Evolutionary conservation across 2,329 filamentous ascomycete genomes (phyloP).

Genomic region (Cryphonectria naterciae): DNA sequence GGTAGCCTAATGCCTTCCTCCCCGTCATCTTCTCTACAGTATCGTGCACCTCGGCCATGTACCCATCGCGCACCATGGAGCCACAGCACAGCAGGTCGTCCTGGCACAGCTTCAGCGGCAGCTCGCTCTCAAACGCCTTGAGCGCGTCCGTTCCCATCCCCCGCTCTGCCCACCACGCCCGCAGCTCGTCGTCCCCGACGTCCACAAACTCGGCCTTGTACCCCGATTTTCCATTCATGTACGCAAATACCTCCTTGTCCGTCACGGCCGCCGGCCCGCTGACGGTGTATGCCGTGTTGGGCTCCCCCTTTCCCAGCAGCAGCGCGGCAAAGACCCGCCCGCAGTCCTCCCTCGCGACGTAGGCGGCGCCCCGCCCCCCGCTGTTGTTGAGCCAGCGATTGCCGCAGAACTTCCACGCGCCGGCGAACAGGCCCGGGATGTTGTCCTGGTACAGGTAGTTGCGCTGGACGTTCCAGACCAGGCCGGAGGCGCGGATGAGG

Average conservation of each 20-base stretch:
- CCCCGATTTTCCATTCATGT: slow-evolving; percentile 31
- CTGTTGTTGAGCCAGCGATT: slow-evolving; percentile 32
- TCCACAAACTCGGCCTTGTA: slow-evolving; percentile 30
- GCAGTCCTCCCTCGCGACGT: slow-evolving; percentile 33
- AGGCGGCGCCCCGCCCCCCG: slow-evolving; percentile 28
- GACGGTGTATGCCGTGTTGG: slow-evolving; percentile 28
- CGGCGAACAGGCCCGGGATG: slow-evolving; percentile 29
- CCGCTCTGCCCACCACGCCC: slow-evolving; percentile 25
- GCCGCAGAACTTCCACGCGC: slow-evolving; percentile 30
- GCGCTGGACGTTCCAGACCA: slow-evolving; percentile 32
- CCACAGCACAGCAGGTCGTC: slow-evolving; percentile 31
- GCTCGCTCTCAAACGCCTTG: slow-evolving; percentile 27
- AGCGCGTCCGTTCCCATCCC: slow-evolving; percentile 30
- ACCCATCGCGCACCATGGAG: slow-evolving; percentile 24
- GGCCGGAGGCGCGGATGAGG: slow-evolving; percentile 29
- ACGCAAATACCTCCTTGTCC: slow-evolving; percentile 31
- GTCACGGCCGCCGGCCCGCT: slow-evolving; percentile 31
- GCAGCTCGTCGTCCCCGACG: slow-evolving; percentile 31
- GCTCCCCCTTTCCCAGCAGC: slow-evolving; percentile 29
- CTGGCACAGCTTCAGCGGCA: slow-evolving; percentile 32
- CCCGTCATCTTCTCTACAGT: slow-evolving; percentile 28
- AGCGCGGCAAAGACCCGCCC: slow-evolving; percentile 31
- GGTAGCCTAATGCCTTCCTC: slow-evolving; percentile 20
- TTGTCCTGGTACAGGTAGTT: slow-evolving; percentile 34
- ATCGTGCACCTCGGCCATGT: slow-evolving; percentile 24